Evolutionary conservation across 73 alveolate genomes (phyloP), one percentile per base, ranked within the genome.

Genomic region (Blepharisma stoltei): DNA sequence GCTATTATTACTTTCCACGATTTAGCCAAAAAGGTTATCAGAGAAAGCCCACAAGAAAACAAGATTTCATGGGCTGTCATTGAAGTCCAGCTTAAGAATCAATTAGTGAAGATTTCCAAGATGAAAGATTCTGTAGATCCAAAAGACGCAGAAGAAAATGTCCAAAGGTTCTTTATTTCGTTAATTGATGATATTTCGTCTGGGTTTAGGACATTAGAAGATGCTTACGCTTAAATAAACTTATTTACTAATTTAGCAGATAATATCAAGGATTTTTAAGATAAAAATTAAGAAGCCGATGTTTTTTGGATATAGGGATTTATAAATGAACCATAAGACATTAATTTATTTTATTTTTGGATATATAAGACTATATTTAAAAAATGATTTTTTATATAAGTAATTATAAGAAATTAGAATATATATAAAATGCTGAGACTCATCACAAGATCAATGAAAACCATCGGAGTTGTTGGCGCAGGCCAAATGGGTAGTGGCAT

Each of bases 401-500:
- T 7, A 55, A 55, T 7, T 18, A 55, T 7, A 32, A 32, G 41
- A 32, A 0, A 32, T 32, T 47, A 43, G 6, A 7, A 6, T 5
- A 14, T 6, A 7, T n/a, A 49, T 14, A 6, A 47, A 38, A 52
- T 70, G 53, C 8, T 80, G 21, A 11, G 44, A 6, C 69, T 9
- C n/a, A 54, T 37, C 54, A 7, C 14, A 23, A 25, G 54, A 18
- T 25, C 79, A 78, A 71, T 85, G 4, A 77, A 81, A 71, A 49
- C 60, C 21, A 55, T 92, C 9, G 98, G 96, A 54, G 89, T 92
- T 21, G 86, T 92, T 23, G 98, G 98, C 11, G 96, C 94, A 20
- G 98, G 98, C n/a, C 89, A 92, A 78, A 92, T 92, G 98, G 98
- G 98, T 1, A 92, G 96, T 32, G 98, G 98, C 8, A 92, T 92